These are phyloP conservation scores for Ajuga reptans DNA, from an alignment of 305 asterid species.

Conservation along the genomic window DNA sequence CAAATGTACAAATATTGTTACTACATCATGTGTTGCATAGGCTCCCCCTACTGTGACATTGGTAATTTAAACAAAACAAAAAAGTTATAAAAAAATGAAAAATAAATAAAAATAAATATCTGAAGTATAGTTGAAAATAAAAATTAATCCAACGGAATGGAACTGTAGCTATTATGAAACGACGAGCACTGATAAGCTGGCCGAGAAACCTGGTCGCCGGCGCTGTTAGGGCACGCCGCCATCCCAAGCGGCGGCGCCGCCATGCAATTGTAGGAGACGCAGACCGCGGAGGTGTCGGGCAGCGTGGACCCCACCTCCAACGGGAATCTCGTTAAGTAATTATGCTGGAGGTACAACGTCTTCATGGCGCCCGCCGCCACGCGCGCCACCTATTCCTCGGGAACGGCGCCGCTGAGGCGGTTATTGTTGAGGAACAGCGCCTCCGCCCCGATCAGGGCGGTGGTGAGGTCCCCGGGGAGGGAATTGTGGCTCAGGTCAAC, in stretches of 20 bases:
- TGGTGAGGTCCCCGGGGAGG: conserved; percentile 44
- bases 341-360: conserved; percentile 68
- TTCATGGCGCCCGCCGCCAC: conserved; percentile 40
- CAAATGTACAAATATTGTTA: too few species aligned
- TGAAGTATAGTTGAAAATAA: too few species aligned
- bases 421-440: conserved; percentile 58
- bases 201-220: conserved; percentile 54
- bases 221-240: conserved; percentile 55
- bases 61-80: background rate
- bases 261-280: conserved; percentile 65
- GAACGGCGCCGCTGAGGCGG: conserved; percentile 48
- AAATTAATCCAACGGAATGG: conserved; percentile 9
- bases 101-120: background rate
- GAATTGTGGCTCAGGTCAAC: conserved; percentile 70
- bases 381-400: conserved; percentile 45
- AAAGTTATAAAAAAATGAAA: too few species aligned
- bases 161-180: conserved; percentile 2
- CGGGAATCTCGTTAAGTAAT: conserved; percentile 55
- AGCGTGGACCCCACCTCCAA: conserved; percentile 30
- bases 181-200: conserved; percentile 60
- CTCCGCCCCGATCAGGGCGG: conserved; percentile 45
- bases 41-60: background rate
- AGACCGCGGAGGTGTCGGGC: conserved; percentile 54
- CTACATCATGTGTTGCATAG: conserved; percentile 21
- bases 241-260: conserved; percentile 45